Base-by-base conservation (phyloP, 1,284 basidiomycete genomes). In the Sporisorium scitamineum region DNA sequence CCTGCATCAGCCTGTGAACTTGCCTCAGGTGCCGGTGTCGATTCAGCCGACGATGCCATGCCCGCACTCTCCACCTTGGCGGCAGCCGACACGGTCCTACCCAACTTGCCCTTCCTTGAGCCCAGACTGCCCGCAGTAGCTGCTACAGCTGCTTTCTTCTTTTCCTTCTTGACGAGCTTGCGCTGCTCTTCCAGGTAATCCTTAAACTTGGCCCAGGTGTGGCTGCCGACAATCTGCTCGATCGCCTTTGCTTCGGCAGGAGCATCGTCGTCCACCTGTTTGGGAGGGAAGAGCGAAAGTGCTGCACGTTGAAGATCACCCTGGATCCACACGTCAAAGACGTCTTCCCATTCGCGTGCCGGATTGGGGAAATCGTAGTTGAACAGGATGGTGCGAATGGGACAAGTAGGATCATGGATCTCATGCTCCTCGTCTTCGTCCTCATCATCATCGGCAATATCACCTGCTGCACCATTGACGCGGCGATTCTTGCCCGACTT, bases 341-440 rank as follows among this genome's bases (percentile, higher is more conserved):
- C 91, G 24, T 91, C 93, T 74, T 93, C 91, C 94, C 94, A 97
- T 77, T 95, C 93, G 55, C 90, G 88, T 8, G 91, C 91, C 11
- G 93, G 93, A 14, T 91, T 89, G 0, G 95, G 95, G 80, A 95
- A 94, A 80, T 97, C 94, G 61, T 94, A 88, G 86, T 97, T 97
- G 69, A 97, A 88, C 85, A 94, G 94, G 22, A 97, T 88, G 0
- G 92, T 90, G 82, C 90, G 91, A 56, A 93, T 88, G 0, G 90
- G 89, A 11, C 68, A 65, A 9, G 52, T 27, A 45, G 75, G 68
- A 67, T 82, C 63, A 29, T 83, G 77, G 18, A 75, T 69, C 48
- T 76, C 65, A 31, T 59, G 59, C 52, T 75, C 76, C 29, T 62
- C 64, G 20, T 67, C 70, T 5, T 60, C 61, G 0, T 63, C 60